phyloP scores from a whole-genome alignment of 441 rosid genomes.

The Bocquillonia castaneifolia region DNA sequence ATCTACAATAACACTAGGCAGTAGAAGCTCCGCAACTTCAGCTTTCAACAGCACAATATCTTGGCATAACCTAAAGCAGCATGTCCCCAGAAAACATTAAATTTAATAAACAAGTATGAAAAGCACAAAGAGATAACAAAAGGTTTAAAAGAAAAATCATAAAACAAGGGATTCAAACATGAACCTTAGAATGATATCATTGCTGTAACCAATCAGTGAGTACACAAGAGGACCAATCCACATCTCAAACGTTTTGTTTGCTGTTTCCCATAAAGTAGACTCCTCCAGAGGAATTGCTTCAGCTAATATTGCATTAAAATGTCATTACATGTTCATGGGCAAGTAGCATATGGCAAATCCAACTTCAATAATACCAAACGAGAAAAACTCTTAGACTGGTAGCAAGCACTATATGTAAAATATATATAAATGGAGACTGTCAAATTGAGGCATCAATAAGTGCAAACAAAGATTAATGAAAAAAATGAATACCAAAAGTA shows the following conservation, averaged over 20 bases:
- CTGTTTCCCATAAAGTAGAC: slow-evolving; percentile 74
- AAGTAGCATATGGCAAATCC: slow-evolving; percentile 19
- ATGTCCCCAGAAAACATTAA: slow-evolving; percentile 22
- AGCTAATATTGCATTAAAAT: slow-evolving; percentile 40
- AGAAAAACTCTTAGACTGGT: background rate
- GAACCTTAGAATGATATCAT: slow-evolving; percentile 78
- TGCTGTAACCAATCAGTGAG: slow-evolving; percentile 66
- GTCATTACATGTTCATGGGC: slow-evolving; percentile 14
- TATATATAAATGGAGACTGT: background rate
- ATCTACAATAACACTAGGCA: slow-evolving; percentile 71
- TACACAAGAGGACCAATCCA: slow-evolving; percentile 94
- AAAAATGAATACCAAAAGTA: slow-evolving; percentile 5
- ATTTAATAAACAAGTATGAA: background rate
- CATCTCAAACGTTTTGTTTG: slow-evolving; percentile 60
- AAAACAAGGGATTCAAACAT: slow-evolving; percentile 8
- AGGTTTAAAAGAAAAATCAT: background rate
- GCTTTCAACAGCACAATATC: slow-evolving; percentile 76
- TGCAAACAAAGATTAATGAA: background rate
- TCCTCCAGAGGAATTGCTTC: slow-evolving; percentile 59
- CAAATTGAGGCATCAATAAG: background rate
- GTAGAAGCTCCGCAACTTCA: slow-evolving; percentile 86
- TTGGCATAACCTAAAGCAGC: slow-evolving; percentile 73
- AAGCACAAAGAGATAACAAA: background rate
- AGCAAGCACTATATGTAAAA: background rate
- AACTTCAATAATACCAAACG: background rate